Evolutionary conservation across 129 eudicot genomes (phyloP).

Genomic region (Daucus carota): DNA sequence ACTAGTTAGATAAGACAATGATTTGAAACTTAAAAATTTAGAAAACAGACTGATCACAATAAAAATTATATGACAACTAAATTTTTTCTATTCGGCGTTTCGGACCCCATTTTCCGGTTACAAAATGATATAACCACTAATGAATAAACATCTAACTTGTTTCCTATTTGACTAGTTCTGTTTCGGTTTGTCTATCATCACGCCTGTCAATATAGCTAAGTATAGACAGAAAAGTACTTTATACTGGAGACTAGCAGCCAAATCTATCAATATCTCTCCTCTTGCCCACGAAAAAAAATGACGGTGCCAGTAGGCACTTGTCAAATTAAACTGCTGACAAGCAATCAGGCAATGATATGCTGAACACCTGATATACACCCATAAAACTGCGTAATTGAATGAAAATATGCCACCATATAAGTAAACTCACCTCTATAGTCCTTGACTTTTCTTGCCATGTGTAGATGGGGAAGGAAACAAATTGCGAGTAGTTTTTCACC

Average conservation of each 20-base stretch:
- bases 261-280: neutral
- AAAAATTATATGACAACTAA: too few relatives aligned
- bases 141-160: neutral
- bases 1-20: neutral
- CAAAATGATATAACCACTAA: neutral
- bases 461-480: conserved; percentile 90
- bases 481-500: conserved; percentile 93
- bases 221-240: neutral
- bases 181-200: neutral
- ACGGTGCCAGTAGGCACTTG: neutral
- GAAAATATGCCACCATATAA: neutral
- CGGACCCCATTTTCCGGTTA: neutral
- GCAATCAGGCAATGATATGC: neutral
- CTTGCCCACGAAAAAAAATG: neutral
- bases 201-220: neutral
- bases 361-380: neutral
- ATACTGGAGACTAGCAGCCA: neutral
- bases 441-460: conserved; percentile 98
- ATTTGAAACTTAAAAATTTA: neutral
- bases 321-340: neutral
- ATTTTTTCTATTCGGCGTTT: neutral
- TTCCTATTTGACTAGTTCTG: too few relatives aligned
- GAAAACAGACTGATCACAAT: neutral
- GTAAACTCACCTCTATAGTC: conserved; percentile 63
- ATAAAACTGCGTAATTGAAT: neutral